Conservation (phyloP, 208 protist species). For the Crithidia expoeki region DNA sequence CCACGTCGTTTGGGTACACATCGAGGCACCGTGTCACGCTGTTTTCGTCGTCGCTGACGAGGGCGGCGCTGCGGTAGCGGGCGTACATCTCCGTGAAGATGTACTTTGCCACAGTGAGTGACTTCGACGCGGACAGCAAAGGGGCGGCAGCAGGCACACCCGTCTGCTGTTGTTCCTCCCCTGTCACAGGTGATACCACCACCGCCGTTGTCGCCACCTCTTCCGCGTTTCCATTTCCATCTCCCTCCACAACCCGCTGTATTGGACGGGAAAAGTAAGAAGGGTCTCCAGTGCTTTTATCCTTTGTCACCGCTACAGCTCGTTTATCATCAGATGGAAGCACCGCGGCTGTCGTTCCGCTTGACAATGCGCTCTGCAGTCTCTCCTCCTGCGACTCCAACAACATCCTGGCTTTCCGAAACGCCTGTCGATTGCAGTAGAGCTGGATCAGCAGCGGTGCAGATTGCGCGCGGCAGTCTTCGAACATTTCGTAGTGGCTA, state of each 20-base stretch:
- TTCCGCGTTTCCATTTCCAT: neutral
- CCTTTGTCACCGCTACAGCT: neutral
- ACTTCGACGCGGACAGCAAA: constrained; percentile 4
- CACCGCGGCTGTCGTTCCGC: neutral
- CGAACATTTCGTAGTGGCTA: constrained; percentile 48
- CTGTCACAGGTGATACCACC: neutral
- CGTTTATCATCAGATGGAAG: neutral
- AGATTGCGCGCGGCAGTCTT: constrained; percentile 41
- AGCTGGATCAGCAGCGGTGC: constrained; percentile 76
- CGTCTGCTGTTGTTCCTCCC: neutral
- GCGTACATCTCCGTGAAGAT: constrained; percentile 75
- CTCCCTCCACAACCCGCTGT: neutral
- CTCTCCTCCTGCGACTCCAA: constrained; percentile 50
- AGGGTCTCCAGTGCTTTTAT: neutral
- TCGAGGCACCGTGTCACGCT: constrained; percentile 84
- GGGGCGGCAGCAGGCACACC: neutral
- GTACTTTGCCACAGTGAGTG: constrained; percentile 70
- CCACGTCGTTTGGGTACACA: constrained; percentile 75
- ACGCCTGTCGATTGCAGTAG: constrained; percentile 83
- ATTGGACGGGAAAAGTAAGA: neutral
- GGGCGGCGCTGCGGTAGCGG: constrained; percentile 71
- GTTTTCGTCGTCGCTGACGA: constrained; percentile 63
- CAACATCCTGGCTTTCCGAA: constrained; percentile 61
- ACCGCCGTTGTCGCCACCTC: neutral
- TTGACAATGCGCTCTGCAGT: neutral